Base-by-base conservation (phyloP, 2,329 filamentous ascomycete species). In the Diplodia sapinea region DNA sequence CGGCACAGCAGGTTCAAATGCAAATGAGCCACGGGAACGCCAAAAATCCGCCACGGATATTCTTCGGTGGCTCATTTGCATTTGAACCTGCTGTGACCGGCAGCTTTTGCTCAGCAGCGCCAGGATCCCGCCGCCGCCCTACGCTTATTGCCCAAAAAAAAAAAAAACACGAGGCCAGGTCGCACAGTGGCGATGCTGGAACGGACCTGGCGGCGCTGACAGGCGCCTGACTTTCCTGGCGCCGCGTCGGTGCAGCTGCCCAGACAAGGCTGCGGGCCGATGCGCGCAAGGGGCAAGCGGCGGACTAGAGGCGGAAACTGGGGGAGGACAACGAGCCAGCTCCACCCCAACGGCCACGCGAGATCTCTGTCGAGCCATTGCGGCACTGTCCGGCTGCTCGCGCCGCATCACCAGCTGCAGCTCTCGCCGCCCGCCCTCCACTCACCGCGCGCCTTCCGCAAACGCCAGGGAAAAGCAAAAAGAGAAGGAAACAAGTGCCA, bases 261-360 rank as follows among this genome's bases (percentile, higher is more conserved):
- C 59, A 51, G 43, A 62, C 43, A 62, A 33, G 59, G 59, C 47
- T 43, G 59, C 59, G 59, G 59, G 26, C 59, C 59, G 59, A 51
- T 62, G 59, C 59, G 59, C 29, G n/a, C 59, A 62, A 62, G 59
- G 59, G 43, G 29, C 23, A 12, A 12, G 20, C 52, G 29, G 29
- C 13, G 7, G 23, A 17, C 13, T 13, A 40, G 23, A 49, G 23
- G 9, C 56, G 56, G 56, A 40, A 61, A 43, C 55, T 23, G 55
- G 36, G 36, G 38, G 31, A 29, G 40, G 36, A 38, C 55, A 36
- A 20, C n/a, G 20, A 17, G 31, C 20, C 55, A 59, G 55, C 55
- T 59, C 55, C 36, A 29, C 55, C 36, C 31, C 26, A 36, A 20
- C 31, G 38, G 26, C 40, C 57, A 61, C 57, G 57, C 57, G 57